A percentile compares a stretch with the other conserved stretches of the same genome.
phyloP scores from a whole-genome alignment of 2,329 filamentous ascomycete species.

The Colletotrichum acutatum region DNA sequence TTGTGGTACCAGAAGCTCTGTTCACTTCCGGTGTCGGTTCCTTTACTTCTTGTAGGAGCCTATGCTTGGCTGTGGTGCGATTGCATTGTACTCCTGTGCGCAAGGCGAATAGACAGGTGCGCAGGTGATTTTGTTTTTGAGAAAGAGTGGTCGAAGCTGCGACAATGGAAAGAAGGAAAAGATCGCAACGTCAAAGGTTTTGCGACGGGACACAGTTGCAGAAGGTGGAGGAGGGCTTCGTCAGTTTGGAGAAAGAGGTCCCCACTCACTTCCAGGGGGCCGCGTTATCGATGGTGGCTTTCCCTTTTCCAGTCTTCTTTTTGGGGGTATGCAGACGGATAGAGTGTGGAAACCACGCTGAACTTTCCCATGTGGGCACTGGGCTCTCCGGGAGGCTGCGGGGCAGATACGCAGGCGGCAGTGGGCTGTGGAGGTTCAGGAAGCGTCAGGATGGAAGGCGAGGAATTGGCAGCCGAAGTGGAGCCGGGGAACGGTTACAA shows the following conservation, averaged over 20 bases:
- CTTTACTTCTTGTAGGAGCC: background rate
- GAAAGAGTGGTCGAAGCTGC: background rate
- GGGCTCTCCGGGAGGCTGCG: background rate
- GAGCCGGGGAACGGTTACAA: background rate
- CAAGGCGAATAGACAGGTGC: slow-evolving; percentile 1
- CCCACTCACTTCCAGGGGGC: background rate
- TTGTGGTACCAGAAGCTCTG: background rate
- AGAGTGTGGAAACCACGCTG: background rate
- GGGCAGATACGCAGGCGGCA: background rate
- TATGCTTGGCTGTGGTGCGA: background rate
- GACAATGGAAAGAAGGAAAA: background rate
- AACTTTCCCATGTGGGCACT: background rate
- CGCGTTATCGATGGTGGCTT: background rate
- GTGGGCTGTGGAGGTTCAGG: background rate
- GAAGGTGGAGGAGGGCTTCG: slow-evolving; percentile 19
- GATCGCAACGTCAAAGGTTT: background rate
- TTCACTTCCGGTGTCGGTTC: background rate
- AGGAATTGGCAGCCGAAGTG: background rate
- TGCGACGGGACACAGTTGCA: slow-evolving; percentile 34
- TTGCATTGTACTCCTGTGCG: slow-evolving; percentile 11
- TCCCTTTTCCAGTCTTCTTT: background rate
- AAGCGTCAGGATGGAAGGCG: background rate
- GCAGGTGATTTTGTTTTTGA: background rate
- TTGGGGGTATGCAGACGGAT: background rate
- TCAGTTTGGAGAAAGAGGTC: slow-evolving; percentile 14